Percentiles rank a stretch among this genome's conserved stretches.
Conservation (phyloP, 208 protist species). For the Wallacemonas sp. region DNA sequence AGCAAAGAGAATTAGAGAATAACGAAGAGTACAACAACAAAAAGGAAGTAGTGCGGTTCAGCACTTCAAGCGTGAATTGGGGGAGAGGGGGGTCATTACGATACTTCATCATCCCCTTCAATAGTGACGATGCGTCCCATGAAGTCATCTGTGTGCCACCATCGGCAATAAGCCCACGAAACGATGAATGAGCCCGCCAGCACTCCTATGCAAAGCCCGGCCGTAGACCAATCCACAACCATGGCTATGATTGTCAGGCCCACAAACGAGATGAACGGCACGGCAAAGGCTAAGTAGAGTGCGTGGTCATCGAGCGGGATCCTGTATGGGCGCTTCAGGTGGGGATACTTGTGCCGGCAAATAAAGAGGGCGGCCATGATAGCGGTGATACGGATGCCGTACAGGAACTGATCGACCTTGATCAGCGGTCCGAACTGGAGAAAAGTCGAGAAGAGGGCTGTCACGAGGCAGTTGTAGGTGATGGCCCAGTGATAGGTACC, state of each 20-base stretch:
- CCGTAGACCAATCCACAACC: constrained; percentile 34
- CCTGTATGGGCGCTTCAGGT: constrained; percentile 59
- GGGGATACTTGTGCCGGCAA: constrained; percentile 59
- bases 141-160: constrained; percentile 52
- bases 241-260: constrained; percentile 49
- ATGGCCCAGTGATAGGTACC: constrained; percentile 75
- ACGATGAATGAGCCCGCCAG: constrained; percentile 29
- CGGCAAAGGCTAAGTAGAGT: constrained; percentile 38
- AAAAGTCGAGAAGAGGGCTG: constrained; percentile 54
- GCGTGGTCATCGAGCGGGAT: constrained; percentile 49
- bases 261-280: constrained; percentile 44
- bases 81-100: no score
- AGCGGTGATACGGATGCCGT: constrained; percentile 58
- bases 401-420: constrained; percentile 73
- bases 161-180: constrained; percentile 47
- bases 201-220: constrained; percentile 39
- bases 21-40: not conserved
- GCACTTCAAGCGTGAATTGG: no score
- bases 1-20: constrained; percentile 11
- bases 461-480: constrained; percentile 66
- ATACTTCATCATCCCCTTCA: not conserved
- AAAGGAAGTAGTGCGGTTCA: not conserved
- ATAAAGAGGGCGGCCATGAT: constrained; percentile 66
- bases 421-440: constrained; percentile 70
- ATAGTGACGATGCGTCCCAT: constrained; percentile 65